Base-by-base conservation (phyloP, 2,329 filamentous ascomycete genomes). In the Fusarium sterilihyphosum region DNA sequence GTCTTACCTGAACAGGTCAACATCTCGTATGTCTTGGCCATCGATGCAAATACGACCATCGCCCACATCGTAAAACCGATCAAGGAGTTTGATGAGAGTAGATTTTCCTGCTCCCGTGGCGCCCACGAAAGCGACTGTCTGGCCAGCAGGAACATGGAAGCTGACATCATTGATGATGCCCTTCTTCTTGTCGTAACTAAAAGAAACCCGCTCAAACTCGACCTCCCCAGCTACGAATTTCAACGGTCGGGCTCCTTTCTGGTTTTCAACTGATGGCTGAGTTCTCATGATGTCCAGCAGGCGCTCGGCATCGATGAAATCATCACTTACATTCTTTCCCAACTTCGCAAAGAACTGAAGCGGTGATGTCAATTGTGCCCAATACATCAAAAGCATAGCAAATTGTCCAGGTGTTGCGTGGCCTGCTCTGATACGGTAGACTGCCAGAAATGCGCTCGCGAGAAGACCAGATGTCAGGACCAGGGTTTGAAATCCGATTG, bases 361-460 rank as follows among this genome's bases (percentile, higher is more conserved):
- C 5, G 92, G 92, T 5, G 89, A 88, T 50, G 92, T 92, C 43
- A 94, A 85, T 78, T 94, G 92, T 24, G 88, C 88, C 92, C 93
- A 93, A 80, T 94, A 94, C 61, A 91, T 92, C 68, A 94, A 83
- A 22, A 94, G 85, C 82, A 91, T 90, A 63, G 93, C 90, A 75
- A 94, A 94, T 73, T 92, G 87, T 63, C 92, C 92, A 17, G 92
- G 85, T 10, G 88, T 89, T 9, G 89, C 88, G 60, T 87, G 82
- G 4, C 87, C 88, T n/a, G 86, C 86, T 5, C 87, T 91, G 61
- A 94, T 91, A 71, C 93, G 91, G 79, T 91, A 92, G 1, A 91
- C 88, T 5, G 88, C 88, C 46, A 91, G 75, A 75, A 89, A 89
- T 5, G 88, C 85, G 41, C 89, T 89, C 8, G 92, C 92, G 20